Evolutionary conservation across 1,139 yeast species (phyloP), one percentile per base, ranked within the genome.

Genomic region (Magnusiomyces suaveolens): DNA sequence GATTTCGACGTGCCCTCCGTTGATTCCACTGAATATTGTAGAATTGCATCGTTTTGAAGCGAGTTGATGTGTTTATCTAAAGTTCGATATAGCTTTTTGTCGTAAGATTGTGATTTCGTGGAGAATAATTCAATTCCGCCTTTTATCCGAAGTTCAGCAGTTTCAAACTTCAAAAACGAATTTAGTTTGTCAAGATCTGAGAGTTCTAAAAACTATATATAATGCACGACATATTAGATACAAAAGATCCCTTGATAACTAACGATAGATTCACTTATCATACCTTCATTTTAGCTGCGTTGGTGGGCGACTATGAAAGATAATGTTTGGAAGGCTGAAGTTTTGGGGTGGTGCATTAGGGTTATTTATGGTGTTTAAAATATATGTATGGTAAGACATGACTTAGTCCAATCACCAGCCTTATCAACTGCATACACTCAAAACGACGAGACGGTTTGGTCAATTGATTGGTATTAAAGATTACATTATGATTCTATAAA

Each of bases 121-220:
- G 97, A 87, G 67, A 88, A 92, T 50, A 92, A 75, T 66, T 92
- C 99, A 66, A 96, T 84, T 24, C 95, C 92, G n/a, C 97, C 97
- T 54, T 82, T 81, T 36, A 92, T 79, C 64, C 84, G 87, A 67
- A 90, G 83, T 64, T 94, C 98, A 14, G 83, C 82, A 2, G 96
- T 84, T 62, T 87, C 92, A 68, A 90, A 90, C 63, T 84, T 84
- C 56, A 92, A 80, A 56, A 87, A 86, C 63, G 90, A 92, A 66
- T 89, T 89, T 46, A 92, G 87, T 62, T 85, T 77, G 68, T 89
- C 96, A 32, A 92, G 82, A 64, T 90, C 97, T 41, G 88, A 84
- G 64, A 85, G 95, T 68, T 92, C 97, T 59, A 92, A 83, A 71
- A 87, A 92, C 92, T 90, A 38, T 20, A 36, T n/a, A n/a, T n/a